Percentiles rank a stretch among this genome's conserved stretches.
Conservation (phyloP, 1,139 yeast genomes). For the Hyphopichia wangnamkhiaoensis region DNA sequence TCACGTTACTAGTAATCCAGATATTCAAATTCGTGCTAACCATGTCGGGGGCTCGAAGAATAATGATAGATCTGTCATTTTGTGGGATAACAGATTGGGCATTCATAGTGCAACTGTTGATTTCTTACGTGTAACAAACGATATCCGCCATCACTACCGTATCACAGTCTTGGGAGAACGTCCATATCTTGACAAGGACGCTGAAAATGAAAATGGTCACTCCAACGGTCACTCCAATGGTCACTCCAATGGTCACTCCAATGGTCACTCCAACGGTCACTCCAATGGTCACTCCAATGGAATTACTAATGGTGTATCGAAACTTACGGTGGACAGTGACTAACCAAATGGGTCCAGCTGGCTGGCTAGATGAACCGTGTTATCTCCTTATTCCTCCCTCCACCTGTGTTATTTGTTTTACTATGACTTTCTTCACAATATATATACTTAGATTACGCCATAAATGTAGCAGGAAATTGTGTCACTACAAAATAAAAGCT, state of each 20-base stretch:
- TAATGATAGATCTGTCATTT: conserved; percentile 22
- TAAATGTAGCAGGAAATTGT: not conserved
- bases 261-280: conserved; percentile 7
- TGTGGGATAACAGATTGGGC: conserved; percentile 26
- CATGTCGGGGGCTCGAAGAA: conserved; percentile 18
- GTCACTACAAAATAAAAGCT: too few species aligned
- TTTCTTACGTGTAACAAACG: conserved; percentile 15
- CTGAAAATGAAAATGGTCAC: conserved; percentile 5
- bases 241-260: conserved; percentile 11
- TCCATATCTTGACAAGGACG: conserved; percentile 18
- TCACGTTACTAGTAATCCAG: conserved; percentile 23
- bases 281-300: conserved; percentile 3
- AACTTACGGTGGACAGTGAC: not conserved
- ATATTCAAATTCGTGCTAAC: conserved; percentile 26
- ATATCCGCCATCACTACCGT: conserved; percentile 26
- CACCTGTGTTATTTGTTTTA: too few species aligned
- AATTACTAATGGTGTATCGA: too few species aligned
- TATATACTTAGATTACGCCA: too few species aligned
- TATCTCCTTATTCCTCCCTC: too few species aligned
- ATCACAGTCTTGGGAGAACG: conserved; percentile 27
- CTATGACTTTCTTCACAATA: too few species aligned
- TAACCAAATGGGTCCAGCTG: too few species aligned
- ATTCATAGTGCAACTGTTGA: conserved; percentile 25
- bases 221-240: conserved; percentile 11
- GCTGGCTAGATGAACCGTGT: too few species aligned